Base-by-base conservation (phyloP, 1,139 yeast genomes). In the Candida neerlandica region DNA sequence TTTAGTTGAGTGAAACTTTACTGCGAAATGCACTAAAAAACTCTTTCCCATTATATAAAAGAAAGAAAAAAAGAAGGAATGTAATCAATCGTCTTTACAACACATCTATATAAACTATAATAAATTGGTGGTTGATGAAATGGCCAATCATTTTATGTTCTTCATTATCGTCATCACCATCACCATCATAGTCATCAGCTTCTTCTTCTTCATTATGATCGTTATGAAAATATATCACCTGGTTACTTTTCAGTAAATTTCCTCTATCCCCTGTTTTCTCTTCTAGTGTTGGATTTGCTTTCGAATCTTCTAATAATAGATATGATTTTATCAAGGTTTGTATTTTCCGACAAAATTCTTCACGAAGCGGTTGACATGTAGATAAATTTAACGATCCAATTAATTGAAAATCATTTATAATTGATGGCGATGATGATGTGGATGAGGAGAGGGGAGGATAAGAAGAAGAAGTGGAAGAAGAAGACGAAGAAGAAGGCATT, bases 141-240 rank as follows among this genome's bases (percentile, higher is more conserved):
- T 41, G 44, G 34, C 44, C 44, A 41, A 41, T 41, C 37, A 41
- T 30, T 21, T 18, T 21, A 7, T 41, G 38, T 18, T 19, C 18
- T 30, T 41, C 43, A 29, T 30, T 19, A 12, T 35, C 26, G 26
- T 18, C 15, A 30, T 30, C 15, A 12, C 15, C 35, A 14, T 33
- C 35, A n/a, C 16, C 3, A 14, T 14, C 18, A n/a, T n/a, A n/a
- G n/a, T n/a, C n/a, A 9, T 14, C 27, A 23, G 2, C 27, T 7
- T 38, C 33, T 4, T 29, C 15, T 12, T 30, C 6, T 12, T 4
- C 34, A 30, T 12, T 18, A 14, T 33, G 18, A 6, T 15, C 11
- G 3, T 14, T 14, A 4, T 14, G 12, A 9, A 41, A 41, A 21
- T 41, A 41, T 11, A 41, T 27, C 11, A 41, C 37, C 18, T 12